Base-by-base conservation (phyloP, 345 rosid species). In the Syzygium grande region DNA sequence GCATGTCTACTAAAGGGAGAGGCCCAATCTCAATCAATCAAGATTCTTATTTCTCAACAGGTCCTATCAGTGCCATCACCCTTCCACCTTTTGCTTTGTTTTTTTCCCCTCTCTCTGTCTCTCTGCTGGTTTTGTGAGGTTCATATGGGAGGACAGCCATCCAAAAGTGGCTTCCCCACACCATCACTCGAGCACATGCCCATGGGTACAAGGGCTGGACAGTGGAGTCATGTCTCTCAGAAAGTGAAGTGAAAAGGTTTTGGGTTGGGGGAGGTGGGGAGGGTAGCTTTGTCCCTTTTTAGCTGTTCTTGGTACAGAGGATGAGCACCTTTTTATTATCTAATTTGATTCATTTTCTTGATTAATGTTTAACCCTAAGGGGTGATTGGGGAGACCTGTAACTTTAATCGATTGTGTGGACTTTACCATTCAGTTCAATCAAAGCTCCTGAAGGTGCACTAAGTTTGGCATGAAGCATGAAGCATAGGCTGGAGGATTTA, bases 21-120 rank as follows among this genome's bases (percentile, higher is more conserved):
- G 77, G 46, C 88, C 88, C 86, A 87, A 87, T 87, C 88, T 59
- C 79, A 87, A 49, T 87, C 88, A 87, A 51, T 87, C 80, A 83
- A 63, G 49, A 52, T 80, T 52, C 59, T 55, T 86, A 49, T 65
- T 51, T 22, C 58, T 23, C 79, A 68, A 11, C 79, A 34, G 46
- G 46, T 68, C 79, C 79, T 17, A 68, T 79, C 55, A 43, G 7
- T 43, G 15, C 22, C 51, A 51, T 68, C 46, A 6, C 46, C 46
- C 46, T 34, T 0, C 19, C 5, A 51, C 49, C 51, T 86, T 30
- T 68, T 4, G 25, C 49, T 49, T 49, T 86, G 41, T 51, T 59
- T 10, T 51, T 34, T 23, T n/a, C 3, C 0, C 22, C n/a, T 41
- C 51, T 29, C 19, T 6, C 34, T 52, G 34, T 52, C 88, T 53